A percentile compares a stretch with the other conserved stretches of the same genome.
Conservation (phyloP, 2,329 filamentous ascomycete species). For the Aspergillus quadrilineatus region DNA sequence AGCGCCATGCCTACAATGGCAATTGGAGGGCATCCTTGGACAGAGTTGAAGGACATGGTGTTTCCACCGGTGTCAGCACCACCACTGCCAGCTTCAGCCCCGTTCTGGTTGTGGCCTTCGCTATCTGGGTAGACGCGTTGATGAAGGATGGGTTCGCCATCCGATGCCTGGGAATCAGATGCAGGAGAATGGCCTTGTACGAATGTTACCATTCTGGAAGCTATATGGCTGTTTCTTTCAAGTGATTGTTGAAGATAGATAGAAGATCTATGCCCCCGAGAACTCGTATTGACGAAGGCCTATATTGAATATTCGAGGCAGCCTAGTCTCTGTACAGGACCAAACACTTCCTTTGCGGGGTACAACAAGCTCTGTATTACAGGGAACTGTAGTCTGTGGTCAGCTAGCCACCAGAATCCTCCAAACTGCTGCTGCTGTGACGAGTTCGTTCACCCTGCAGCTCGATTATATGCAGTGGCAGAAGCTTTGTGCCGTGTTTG, state of each 20-base stretch:
- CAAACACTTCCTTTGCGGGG: background rate
- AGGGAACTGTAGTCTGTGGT: background rate
- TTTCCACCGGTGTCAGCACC: background rate
- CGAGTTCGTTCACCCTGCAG: background rate
- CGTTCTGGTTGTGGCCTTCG: background rate
- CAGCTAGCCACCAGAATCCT: background rate
- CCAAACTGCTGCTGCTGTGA: background rate
- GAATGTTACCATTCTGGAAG: background rate
- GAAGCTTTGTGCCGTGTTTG: no score
- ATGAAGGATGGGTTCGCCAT: background rate
- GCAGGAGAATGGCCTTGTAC: background rate
- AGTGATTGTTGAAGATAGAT: no score
- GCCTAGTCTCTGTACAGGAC: background rate
- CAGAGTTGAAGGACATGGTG: background rate
- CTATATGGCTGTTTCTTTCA: no score
- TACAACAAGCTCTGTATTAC: background rate
- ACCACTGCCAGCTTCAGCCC: background rate
- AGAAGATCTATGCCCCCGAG: no score
- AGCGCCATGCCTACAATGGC: constrained; percentile 17
- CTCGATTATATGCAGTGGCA: background rate
- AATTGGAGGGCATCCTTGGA: background rate
- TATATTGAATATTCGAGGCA: background rate
- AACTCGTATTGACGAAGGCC: no score
- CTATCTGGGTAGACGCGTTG: background rate
- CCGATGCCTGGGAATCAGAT: background rate